Percentiles rank a stretch among this genome's conserved stretches.
Evolutionary conservation across 495 filamentous ascomycete genomes (phyloP).

Genomic region (Echria macrotheca): DNA sequence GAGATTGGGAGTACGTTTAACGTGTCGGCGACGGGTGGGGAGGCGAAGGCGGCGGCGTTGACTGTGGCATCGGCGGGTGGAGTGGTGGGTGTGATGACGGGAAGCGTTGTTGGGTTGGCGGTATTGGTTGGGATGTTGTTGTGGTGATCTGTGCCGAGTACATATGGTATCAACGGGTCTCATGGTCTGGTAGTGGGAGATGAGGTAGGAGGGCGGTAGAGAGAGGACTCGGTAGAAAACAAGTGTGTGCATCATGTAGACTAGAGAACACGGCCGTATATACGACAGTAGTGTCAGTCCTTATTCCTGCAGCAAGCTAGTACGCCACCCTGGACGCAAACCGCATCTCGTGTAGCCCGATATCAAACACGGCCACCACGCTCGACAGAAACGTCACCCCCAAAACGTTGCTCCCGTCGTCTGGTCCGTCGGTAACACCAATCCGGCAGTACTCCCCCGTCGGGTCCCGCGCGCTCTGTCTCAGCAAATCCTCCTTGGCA

Average conservation of each 20-base stretch:
- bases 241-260: too few species aligned
- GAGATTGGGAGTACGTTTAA: conserved; percentile 54
- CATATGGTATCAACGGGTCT: too few species aligned
- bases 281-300: too few species aligned
- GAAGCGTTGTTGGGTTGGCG: conserved; percentile 3
- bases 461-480: conserved; percentile 32
- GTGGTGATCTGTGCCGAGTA: too few species aligned
- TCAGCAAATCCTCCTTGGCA: conserved; percentile 50
- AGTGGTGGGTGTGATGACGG: not conserved
- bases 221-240: too few species aligned
- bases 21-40: not conserved
- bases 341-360: conserved; percentile 38
- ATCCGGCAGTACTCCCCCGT: conserved; percentile 39
- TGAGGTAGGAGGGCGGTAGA: too few species aligned
- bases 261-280: too few species aligned
- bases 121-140: conserved; percentile 1
- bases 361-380: conserved; percentile 56
- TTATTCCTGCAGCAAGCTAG: too few species aligned
- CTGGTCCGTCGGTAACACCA: conserved; percentile 32
- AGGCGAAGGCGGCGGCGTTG: not conserved
- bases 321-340: conserved; percentile 23
- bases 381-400: conserved; percentile 57
- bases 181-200: too few species aligned
- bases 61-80: not conserved
- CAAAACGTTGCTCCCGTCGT: conserved; percentile 43